These are phyloP conservation scores for Epithele typhae DNA, from an alignment of 768 basidiomycete genomes.

Conservation along the genomic window DNA sequence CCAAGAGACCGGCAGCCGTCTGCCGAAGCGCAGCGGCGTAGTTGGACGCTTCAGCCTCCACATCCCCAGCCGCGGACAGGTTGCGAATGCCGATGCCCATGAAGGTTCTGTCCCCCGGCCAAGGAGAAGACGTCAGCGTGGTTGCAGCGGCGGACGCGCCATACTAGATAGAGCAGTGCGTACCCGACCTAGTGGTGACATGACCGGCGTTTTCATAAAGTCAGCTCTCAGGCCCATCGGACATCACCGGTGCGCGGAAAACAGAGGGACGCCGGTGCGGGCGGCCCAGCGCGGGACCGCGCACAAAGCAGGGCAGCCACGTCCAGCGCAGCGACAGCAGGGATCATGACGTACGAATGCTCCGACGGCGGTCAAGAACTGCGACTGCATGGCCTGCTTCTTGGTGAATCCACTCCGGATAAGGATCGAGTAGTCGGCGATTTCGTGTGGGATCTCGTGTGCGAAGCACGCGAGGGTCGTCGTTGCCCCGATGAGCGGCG, in stretches of 20 bases:
- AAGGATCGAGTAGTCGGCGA: slow-evolving; percentile 95
- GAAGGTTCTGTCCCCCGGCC: slow-evolving; percentile 70
- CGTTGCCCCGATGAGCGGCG: slow-evolving; percentile 87
- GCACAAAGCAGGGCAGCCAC: slow-evolving; percentile 7
- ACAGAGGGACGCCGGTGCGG: too few species aligned
- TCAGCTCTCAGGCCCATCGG: not conserved
- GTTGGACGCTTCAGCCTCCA: slow-evolving; percentile 41
- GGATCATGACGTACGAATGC: slow-evolving; percentile 70
- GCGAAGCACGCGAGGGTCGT: slow-evolving; percentile 95
- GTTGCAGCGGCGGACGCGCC: not conserved
- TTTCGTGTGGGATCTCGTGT: slow-evolving; percentile 94
- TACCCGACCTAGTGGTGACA: slow-evolving; percentile 18
- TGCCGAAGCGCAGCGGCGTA: slow-evolving; percentile 77
- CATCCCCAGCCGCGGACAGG: slow-evolving; percentile 48
- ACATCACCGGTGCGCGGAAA: not conserved
- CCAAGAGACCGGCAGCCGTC: slow-evolving; percentile 71
- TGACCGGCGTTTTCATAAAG: slow-evolving; percentile 1
- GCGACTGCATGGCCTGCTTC: slow-evolving; percentile 87
- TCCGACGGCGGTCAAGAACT: slow-evolving; percentile 87
- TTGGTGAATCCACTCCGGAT: slow-evolving; percentile 89
- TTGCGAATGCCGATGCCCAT: slow-evolving; percentile 85
- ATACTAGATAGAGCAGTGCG: not conserved
- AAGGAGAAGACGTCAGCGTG: slow-evolving; percentile 11
- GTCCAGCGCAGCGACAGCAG: slow-evolving; percentile 15
- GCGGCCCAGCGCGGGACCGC: not conserved